Evolutionary conservation across 768 basidiomycete species (phyloP).

Genomic region (Erythrobasidium yunnanense): DNA sequence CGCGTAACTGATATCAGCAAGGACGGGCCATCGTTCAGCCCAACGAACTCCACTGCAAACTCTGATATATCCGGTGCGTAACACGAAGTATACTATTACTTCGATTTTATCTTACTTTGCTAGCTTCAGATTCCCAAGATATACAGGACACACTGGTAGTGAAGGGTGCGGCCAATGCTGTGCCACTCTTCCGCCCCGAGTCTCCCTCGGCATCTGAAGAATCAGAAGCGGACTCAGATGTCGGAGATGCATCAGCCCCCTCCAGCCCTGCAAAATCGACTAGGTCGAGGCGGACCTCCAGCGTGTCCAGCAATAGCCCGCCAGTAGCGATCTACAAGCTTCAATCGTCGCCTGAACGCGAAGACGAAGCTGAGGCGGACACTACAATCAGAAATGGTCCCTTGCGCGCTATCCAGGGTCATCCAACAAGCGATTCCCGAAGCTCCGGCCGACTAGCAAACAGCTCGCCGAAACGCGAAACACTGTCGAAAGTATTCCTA

Average conservation of each 20-base stretch:
- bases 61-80: neutral
- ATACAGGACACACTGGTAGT: neutral
- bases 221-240: neutral
- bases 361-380: neutral
- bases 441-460: neutral
- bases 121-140: neutral
- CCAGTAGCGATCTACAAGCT: no score
- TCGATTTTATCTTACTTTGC: neutral
- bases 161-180: neutral
- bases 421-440: neutral
- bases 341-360: no score
- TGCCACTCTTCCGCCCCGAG: no score
- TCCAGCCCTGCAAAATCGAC: no score
- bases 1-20: neutral
- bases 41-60: neutral
- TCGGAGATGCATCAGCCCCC: no score
- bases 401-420: no score
- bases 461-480: neutral
- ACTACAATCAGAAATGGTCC: neutral
- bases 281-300: no score
- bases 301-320: no score
- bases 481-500: neutral
- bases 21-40: neutral
- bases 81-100: neutral
- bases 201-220: neutral